Percentiles rank a stretch among this genome's conserved stretches.
Conservation (phyloP, 306 rosid species). For the Alnus glutinosa region DNA sequence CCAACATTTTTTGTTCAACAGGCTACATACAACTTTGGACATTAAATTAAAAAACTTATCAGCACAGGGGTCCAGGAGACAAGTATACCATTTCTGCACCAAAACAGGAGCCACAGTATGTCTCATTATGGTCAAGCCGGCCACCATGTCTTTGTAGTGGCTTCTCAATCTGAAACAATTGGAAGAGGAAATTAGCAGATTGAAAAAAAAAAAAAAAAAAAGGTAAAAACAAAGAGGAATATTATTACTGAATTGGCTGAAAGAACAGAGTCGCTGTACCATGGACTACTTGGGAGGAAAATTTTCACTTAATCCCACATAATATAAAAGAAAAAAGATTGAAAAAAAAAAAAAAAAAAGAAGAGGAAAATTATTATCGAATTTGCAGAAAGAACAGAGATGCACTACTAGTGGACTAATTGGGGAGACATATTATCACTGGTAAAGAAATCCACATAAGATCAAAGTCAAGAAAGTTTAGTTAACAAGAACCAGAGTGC, state of each 20-base stretch:
- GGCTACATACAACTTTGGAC: not conserved
- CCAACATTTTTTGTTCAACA: slow-evolving; percentile 10
- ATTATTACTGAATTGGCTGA: not conserved
- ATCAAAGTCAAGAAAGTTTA: not conserved
- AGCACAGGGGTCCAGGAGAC: slow-evolving; percentile 3
- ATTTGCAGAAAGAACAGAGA: not conserved
- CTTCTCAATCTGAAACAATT: slow-evolving; percentile 70
- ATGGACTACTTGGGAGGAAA: not conserved
- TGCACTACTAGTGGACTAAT: not conserved
- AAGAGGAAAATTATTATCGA: not conserved
- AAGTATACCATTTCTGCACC: slow-evolving; percentile 88
- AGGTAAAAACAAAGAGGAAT: slow-evolving; percentile 10
- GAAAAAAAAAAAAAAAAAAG: not conserved
- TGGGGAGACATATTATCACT: not conserved
- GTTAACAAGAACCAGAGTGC: not conserved
- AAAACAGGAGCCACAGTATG: slow-evolving; percentile 95
- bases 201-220: slow-evolving; percentile 4
- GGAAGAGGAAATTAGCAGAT: slow-evolving; percentile 27
- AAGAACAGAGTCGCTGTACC: not conserved
- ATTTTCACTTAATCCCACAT: no score
- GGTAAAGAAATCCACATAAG: not conserved
- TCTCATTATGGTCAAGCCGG: slow-evolving; percentile 97
- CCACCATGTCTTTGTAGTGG: slow-evolving; percentile 98
- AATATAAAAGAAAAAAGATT: slow-evolving; percentile 1
- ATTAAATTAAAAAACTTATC: not conserved